These are phyloP conservation scores for Hypoxylon sp. DNA, from an alignment of 2,329 filamentous ascomycete species.

Conservation along the genomic window DNA sequence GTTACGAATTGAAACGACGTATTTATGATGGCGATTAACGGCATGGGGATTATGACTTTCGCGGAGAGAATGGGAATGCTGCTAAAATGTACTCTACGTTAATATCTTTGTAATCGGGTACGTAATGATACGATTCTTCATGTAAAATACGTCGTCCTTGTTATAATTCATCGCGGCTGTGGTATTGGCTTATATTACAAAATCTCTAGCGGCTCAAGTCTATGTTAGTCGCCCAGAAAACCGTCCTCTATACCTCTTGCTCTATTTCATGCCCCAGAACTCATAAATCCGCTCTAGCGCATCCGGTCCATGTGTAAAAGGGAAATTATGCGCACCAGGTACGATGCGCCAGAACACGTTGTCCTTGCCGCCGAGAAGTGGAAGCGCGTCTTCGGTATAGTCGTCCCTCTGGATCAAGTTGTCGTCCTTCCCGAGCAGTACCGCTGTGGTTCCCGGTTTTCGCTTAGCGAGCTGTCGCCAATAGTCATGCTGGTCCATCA, in stretches of 20 bases:
- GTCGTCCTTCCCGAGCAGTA: slow-evolving; percentile 67
- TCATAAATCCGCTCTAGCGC: slow-evolving; percentile 64
- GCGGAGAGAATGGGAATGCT: neutral
- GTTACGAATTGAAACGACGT: slow-evolving; percentile 3
- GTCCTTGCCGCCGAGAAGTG: slow-evolving; percentile 65
- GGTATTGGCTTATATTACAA: neutral
- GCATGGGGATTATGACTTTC: neutral
- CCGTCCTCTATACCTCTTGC: neutral
- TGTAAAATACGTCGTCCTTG: slow-evolving; percentile 6
- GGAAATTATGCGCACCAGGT: slow-evolving; percentile 72
- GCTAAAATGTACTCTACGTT: slow-evolving; percentile 24
- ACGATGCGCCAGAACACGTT: slow-evolving; percentile 67
- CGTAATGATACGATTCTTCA: slow-evolving; percentile 39
- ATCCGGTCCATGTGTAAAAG: slow-evolving; percentile 67
- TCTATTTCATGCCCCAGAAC: slow-evolving; percentile 60
- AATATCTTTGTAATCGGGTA: slow-evolving; percentile 36
- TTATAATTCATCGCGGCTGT: slow-evolving; percentile 1
- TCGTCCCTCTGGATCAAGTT: slow-evolving; percentile 67
- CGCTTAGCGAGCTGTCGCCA: slow-evolving; percentile 65
- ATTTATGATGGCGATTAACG: slow-evolving; percentile 1
- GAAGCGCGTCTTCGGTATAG: slow-evolving; percentile 65
- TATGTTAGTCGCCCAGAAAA: slow-evolving; percentile 3
- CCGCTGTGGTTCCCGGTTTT: slow-evolving; percentile 61
- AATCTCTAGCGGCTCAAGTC: slow-evolving; percentile 13
- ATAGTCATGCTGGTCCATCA: slow-evolving; percentile 66